These are phyloP conservation scores for Aquilaria agallochum DNA, from an alignment of 441 rosid genomes.

Conservation along the genomic window DNA sequence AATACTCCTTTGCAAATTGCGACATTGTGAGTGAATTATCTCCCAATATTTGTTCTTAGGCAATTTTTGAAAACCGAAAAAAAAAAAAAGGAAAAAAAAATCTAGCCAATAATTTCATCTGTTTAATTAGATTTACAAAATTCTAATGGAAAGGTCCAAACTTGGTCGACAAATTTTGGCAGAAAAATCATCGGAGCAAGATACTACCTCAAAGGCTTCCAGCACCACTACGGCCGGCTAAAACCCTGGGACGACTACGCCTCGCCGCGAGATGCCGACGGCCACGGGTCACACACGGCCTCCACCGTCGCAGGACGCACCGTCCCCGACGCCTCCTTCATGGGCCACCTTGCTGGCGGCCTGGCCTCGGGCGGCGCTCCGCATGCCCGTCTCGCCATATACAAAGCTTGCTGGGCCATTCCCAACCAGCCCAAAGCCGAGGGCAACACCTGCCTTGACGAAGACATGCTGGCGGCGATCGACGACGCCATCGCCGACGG, in stretches of 20 bases:
- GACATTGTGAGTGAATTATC: too few species aligned
- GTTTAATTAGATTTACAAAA: too few species aligned
- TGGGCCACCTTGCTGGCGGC: constrained; percentile 69
- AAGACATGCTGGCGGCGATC: constrained; percentile 76
- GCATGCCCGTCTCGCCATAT: constrained; percentile 61
- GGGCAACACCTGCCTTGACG: constrained; percentile 45
- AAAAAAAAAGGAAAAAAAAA: too few species aligned
- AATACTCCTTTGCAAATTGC: too few species aligned
- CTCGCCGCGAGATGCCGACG: constrained; percentile 76
- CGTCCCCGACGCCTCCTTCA: constrained; percentile 39
- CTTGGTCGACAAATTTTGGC: not conserved
- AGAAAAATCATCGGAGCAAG: constrained; percentile 86
- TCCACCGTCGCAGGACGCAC: constrained; percentile 57
- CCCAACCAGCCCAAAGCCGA: constrained; percentile 37
- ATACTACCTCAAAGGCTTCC: constrained; percentile 59
- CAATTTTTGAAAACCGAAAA: too few species aligned
- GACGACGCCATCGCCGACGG: constrained; percentile 86
- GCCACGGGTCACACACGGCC: constrained; percentile 88
- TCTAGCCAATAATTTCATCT: too few species aligned
- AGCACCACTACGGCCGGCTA: constrained; percentile 30
- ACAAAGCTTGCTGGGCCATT: constrained; percentile 78
- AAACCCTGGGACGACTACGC: constrained; percentile 47
- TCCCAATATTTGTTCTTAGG: too few species aligned
- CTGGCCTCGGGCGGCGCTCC: constrained; percentile 81
- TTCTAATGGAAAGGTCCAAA: too few species aligned